phyloP scores from a whole-genome alignment of 345 rosid genomes.

The Salix caprea region DNA sequence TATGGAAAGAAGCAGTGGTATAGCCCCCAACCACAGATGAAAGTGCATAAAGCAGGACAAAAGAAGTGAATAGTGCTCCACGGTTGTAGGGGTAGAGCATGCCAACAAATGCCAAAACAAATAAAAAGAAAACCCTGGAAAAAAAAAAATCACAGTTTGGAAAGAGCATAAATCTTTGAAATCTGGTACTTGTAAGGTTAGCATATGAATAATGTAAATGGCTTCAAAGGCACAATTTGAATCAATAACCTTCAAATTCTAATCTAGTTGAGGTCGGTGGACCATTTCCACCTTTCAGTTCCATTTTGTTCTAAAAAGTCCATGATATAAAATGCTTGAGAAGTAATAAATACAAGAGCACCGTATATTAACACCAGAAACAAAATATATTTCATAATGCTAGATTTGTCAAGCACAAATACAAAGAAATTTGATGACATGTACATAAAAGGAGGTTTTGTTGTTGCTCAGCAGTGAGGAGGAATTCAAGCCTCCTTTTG shows the following conservation, averaged over 20 bases:
- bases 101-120: conserved; percentile 55
- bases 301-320: too few relatives aligned
- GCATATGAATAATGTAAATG: neutral
- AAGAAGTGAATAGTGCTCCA: conserved; percentile 51
- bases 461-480: neutral
- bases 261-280: too few relatives aligned
- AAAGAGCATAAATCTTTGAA: neutral
- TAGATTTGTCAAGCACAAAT: neutral
- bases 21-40: conserved; percentile 74
- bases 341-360: neutral
- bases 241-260: too few relatives aligned
- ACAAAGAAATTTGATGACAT: neutral
- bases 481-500: neutral
- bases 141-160: neutral
- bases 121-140: conserved; percentile 53
- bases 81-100: conserved; percentile 72
- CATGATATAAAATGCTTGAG: neutral
- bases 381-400: neutral
- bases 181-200: neutral
- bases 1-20: conserved; percentile 61
- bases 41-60: conserved; percentile 49
- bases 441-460: neutral
- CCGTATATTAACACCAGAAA: neutral
- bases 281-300: too few relatives aligned
- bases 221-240: too few relatives aligned